These are phyloP conservation scores for Neonectria magnoliae DNA, from an alignment of 2,329 filamentous ascomycete genomes.

Conservation along the genomic window DNA sequence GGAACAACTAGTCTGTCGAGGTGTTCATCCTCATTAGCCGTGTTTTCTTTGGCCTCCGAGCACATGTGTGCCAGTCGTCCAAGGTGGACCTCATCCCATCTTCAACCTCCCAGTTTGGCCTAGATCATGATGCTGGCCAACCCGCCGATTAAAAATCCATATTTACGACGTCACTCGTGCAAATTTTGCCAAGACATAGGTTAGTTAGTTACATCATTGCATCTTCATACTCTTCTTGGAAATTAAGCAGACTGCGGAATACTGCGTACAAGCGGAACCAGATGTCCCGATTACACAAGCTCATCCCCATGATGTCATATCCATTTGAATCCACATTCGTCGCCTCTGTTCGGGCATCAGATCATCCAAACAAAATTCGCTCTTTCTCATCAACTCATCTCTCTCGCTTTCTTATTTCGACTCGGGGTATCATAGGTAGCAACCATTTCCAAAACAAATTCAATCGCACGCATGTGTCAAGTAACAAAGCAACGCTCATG, in stretches of 20 bases:
- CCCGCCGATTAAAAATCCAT: neutral
- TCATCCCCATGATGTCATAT: slow-evolving; percentile 16
- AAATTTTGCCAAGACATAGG: neutral
- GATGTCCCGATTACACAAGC: neutral
- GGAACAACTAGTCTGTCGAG: neutral
- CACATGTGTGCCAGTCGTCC: neutral
- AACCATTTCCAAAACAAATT: slow-evolving; percentile 25
- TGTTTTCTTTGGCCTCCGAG: neutral
- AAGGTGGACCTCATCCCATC: neutral
- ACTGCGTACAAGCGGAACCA: neutral
- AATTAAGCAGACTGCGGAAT: neutral
- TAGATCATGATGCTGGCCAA: neutral
- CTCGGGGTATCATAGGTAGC: slow-evolving; percentile 41
- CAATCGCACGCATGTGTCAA: slow-evolving; percentile 5
- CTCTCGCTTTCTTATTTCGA: slow-evolving; percentile 32
- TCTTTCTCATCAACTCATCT: neutral
- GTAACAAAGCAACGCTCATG: slow-evolving; percentile 1
- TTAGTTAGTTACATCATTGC: neutral
- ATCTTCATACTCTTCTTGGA: neutral
- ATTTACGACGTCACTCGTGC: slow-evolving; percentile 7
- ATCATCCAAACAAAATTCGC: neutral
- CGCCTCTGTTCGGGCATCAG: neutral
- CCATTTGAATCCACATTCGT: neutral
- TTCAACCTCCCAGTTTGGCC: neutral
- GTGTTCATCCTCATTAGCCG: neutral